Evolutionary conservation across 225 moss, liverwort and hornwort genomes (phyloP).

Genomic region (Climacium dendroides): DNA sequence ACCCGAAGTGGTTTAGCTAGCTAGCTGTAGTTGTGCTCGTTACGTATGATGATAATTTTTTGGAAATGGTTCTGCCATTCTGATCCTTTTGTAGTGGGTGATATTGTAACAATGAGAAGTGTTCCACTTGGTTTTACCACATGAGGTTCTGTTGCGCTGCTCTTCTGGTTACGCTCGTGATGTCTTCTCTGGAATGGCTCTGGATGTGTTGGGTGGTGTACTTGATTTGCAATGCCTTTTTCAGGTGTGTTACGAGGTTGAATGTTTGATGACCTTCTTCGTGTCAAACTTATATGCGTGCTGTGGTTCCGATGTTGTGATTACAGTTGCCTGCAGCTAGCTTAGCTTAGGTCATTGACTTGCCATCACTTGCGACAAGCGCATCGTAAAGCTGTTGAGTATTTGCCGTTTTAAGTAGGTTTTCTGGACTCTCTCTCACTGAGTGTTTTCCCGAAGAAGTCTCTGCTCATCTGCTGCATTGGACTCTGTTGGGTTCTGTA

Average conservation of each 20-base stretch:
- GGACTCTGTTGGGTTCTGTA: not conserved
- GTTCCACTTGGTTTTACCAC: not conserved
- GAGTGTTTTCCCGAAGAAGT: not conserved
- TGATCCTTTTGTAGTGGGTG: constrained; percentile 10
- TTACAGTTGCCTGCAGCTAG: not conserved
- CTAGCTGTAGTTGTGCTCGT: not conserved
- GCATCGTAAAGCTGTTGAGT: not conserved
- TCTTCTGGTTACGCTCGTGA: not conserved
- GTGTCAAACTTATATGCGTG: no score
- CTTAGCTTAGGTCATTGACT: not conserved
- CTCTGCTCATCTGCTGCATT: not conserved
- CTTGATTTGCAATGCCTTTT: not conserved
- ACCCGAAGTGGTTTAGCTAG: not conserved
- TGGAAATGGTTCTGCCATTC: constrained; percentile 3
- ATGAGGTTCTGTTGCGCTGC: not conserved
- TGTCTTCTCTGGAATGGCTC: not conserved
- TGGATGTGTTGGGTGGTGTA: not conserved
- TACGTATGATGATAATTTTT: not conserved
- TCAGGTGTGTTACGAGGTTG: no score
- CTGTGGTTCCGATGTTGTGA: not conserved
- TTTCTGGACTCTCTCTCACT: not conserved
- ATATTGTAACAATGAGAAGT: constrained; percentile 1
- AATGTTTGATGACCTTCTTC: not conserved
- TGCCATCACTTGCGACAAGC: not conserved
- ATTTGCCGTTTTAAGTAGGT: not conserved